Percentiles rank a stretch among this genome's conserved stretches.
Evolutionary conservation across 108 stramenopile species (phyloP).

Genomic region (Pseudonitzschia delicatissima): DNA sequence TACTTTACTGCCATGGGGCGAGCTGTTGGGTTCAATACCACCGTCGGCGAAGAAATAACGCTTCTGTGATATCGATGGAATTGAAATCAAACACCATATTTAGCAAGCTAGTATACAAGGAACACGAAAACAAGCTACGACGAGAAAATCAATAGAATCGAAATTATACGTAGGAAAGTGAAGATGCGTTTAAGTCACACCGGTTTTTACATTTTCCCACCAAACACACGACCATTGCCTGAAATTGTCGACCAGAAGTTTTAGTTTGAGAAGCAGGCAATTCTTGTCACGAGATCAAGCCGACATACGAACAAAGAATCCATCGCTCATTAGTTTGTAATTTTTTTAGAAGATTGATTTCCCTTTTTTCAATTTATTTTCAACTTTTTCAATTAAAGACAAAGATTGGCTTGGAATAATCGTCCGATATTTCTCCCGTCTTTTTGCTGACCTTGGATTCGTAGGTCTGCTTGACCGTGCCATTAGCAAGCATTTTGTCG

Average conservation of each 20-base stretch:
- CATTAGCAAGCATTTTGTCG: background rate
- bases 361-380: background rate
- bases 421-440: conserved; percentile 6
- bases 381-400: conserved; percentile 1
- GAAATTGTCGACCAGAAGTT: no score
- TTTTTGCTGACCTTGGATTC: conserved; percentile 4
- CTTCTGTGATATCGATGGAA: background rate
- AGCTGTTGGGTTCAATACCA: conserved; percentile 60
- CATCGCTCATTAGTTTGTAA: no score
- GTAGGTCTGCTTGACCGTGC: background rate
- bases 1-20: conserved; percentile 79
- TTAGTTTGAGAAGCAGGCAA: no score
- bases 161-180: no score
- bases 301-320: no score
- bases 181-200: no score
- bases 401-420: conserved; percentile 1
- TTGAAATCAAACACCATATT: background rate
- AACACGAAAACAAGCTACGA: no score
- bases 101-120: background rate
- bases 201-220: background rate
- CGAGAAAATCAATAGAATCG: no score
- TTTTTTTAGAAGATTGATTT: no score
- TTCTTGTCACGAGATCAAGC: no score
- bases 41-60: conserved; percentile 56
- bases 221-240: no score